Evolutionary conservation across 2,329 filamentous ascomycete species (phyloP), one percentile per base, ranked within the genome.

Genomic region (Fusarium xylarioides): DNA sequence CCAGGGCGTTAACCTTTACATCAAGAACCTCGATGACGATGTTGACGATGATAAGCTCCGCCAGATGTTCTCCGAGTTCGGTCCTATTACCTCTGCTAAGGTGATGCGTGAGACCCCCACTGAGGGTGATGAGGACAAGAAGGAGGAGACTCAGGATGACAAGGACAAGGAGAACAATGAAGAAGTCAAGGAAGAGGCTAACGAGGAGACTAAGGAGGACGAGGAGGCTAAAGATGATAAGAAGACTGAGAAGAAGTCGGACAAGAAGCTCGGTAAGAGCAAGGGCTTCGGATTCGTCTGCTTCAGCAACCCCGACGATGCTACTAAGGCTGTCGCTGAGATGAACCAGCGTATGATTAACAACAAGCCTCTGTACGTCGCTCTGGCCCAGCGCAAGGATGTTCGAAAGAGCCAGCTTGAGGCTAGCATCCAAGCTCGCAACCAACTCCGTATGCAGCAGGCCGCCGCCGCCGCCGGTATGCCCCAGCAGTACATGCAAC

Each of bases 341-440:
- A 98, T 98, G 94, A 99, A 99, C 89, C 95, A 98, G 89, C 95
- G 96, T 85, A 99, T 99, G 96, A 89, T 98, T 77, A 93, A 95
- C 83, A 90, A 90, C 86, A 99, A 99, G 91, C 96, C 96, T 65
- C 89, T 99, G 70, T 99, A 99, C 82, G 96, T 99, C 80, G 96
- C 96, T 79, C 91, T 99, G 75, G 96, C 96, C 74, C 96, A 99
- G 89, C 95, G 96, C 86, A 99, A 99, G 91, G 96, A 99, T 85
- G 95, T 99, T 80, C 95, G 96, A 85, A 97, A 98, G 91, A 97
- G 91, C 87, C 96, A 98, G 89, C 94, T 99, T 78, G 96, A 99
- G 89, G 95, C 95, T 80, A 98, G 94, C 85, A 99, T 99, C 84
- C 96, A 98, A 87, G 95, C 96, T 84, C 95, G 96, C 85, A 98